Evolutionary conservation across 257 asterid genomes (phyloP).

Genomic region (Capsicum pubescens): DNA sequence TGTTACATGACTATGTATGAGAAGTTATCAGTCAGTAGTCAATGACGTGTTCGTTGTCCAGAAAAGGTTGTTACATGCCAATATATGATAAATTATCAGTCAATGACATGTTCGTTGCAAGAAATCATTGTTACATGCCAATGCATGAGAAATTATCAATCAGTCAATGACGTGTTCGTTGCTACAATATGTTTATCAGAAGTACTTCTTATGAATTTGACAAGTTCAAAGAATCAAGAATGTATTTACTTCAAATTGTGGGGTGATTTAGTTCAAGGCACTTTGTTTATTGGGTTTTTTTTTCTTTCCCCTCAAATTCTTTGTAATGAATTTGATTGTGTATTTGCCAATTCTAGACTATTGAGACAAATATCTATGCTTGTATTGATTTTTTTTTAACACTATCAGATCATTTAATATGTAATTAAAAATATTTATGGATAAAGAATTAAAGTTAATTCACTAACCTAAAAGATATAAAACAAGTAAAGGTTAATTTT

Average conservation of each 20-base stretch:
- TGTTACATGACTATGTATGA: no score
- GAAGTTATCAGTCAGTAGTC: neutral
- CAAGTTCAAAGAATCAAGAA: neutral
- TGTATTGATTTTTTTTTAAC: no score
- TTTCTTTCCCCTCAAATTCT: neutral
- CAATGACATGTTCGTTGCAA: neutral
- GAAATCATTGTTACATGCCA: slow-evolving; percentile 56
- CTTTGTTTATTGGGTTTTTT: neutral
- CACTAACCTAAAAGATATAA: neutral
- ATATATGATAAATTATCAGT: no score
- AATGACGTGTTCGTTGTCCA: neutral
- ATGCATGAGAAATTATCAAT: slow-evolving; percentile 43
- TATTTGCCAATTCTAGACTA: neutral
- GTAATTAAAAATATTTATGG: neutral
- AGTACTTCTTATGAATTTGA: slow-evolving; percentile 47
- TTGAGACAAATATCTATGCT: no score
- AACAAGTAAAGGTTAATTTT: neutral
- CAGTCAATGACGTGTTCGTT: no score
- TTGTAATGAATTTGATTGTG: neutral
- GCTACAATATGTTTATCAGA: no score
- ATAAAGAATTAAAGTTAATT: neutral
- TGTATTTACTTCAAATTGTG: neutral
- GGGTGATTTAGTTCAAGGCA: neutral
- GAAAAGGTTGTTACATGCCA: neutral
- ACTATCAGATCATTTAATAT: neutral